Evolutionary conservation across 2,329 filamentous ascomycete species (phyloP).

Genomic region (Pseudocercospora fijiensis): DNA sequence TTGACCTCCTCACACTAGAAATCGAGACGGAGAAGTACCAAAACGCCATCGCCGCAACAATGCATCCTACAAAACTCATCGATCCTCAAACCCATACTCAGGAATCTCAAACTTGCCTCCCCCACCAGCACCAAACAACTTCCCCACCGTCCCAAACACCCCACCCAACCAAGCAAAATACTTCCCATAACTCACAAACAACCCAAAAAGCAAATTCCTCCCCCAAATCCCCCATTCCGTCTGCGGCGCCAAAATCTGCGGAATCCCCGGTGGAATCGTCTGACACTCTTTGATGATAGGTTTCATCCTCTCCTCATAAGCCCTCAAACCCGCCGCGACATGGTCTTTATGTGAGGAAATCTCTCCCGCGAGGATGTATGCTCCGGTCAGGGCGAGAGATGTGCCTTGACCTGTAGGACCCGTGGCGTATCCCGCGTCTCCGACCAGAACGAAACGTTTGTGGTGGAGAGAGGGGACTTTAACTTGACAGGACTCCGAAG

Average conservation of each 20-base stretch:
- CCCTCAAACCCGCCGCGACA: constrained; percentile 42
- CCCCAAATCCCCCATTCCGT: constrained; percentile 46
- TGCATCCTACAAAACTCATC: too few relatives aligned
- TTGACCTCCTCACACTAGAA: too few relatives aligned
- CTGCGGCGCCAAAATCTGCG: constrained; percentile 46
- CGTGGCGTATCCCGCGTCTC: constrained; percentile 43
- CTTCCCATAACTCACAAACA: not conserved
- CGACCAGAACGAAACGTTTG: constrained; percentile 42
- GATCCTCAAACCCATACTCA: constrained; percentile 5
- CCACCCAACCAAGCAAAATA: not conserved
- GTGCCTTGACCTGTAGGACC: constrained; percentile 42
- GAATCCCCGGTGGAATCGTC: constrained; percentile 38
- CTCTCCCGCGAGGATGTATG: constrained; percentile 59
- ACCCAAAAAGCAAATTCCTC: not conserved
- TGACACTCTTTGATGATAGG: constrained; percentile 47
- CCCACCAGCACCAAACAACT: not conserved
- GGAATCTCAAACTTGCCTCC: constrained; percentile 10
- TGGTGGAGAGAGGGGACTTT: constrained; percentile 35
- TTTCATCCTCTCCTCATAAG: constrained; percentile 48
- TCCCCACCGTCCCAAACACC: not conserved
- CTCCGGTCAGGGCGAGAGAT: constrained; percentile 40
- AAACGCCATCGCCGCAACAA: too few relatives aligned
- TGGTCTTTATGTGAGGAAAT: constrained; percentile 32
- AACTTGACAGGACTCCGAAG: constrained; percentile 38
- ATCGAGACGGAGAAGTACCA: too few relatives aligned